Conservation (phyloP, 768 basidiomycete genomes). For the Collybia sp. region DNA sequence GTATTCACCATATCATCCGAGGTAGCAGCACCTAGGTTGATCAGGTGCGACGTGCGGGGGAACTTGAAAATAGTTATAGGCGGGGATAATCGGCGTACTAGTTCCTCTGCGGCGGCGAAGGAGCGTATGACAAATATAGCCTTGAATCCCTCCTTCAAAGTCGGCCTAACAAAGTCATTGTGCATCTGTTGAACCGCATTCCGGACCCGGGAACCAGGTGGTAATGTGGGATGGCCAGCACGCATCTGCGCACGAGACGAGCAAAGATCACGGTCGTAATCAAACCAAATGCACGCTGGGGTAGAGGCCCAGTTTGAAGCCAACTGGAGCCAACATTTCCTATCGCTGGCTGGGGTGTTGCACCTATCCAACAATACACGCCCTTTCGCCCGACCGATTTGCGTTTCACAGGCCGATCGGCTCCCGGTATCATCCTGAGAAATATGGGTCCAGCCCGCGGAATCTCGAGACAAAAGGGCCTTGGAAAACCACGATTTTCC, state of each 20-base stretch:
- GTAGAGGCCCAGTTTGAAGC: conserved; percentile 40
- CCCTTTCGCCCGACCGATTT: conserved; percentile 35
- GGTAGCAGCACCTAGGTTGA: conserved; percentile 53
- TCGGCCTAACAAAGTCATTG: conserved; percentile 37
- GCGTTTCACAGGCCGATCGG: conserved; percentile 42
- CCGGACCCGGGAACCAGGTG: conserved; percentile 48
- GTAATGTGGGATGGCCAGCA: conserved; percentile 54
- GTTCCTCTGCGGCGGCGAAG: conserved; percentile 45
- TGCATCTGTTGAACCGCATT: conserved; percentile 54
- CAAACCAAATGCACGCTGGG: conserved; percentile 52
- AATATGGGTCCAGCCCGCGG: conserved; percentile 37
- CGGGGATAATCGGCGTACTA: conserved; percentile 39
- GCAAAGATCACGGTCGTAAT: conserved; percentile 46
- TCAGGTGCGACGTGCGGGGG: conserved; percentile 55
- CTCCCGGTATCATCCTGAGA: conserved; percentile 57
- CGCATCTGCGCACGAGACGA: conserved; percentile 50
- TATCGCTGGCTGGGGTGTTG: conserved; percentile 43
- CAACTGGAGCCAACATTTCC: conserved; percentile 45
- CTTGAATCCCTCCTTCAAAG: conserved; percentile 48
- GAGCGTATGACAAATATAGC: conserved; percentile 43
- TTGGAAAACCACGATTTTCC: conserved; percentile 55
- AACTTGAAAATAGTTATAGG: conserved; percentile 46
- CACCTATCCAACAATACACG: conserved; percentile 52
- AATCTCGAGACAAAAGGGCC: conserved; percentile 41
- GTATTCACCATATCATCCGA: conserved; percentile 42